A percentile compares a stretch with the other conserved stretches of the same genome.
Conservation (phyloP, 2,329 filamentous ascomycete genomes). For the Fusarium lateritium region DNA sequence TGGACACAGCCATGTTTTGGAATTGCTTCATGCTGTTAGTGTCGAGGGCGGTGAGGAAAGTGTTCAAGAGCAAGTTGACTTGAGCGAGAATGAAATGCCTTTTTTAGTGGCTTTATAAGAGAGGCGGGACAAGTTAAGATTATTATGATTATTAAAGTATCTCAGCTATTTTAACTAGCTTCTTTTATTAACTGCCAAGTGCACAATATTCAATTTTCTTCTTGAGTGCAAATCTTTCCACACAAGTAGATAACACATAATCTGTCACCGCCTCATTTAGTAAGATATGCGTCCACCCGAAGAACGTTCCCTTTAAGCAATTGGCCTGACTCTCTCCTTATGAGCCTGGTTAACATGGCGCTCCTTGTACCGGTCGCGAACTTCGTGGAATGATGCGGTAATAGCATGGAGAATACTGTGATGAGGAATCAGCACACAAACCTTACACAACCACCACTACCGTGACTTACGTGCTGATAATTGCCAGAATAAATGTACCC, state of each 20-base stretch:
- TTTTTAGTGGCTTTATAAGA: too few species aligned
- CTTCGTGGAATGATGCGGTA: conserved; percentile 29
- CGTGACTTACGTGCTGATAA: conserved; percentile 32
- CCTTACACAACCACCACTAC: background rate
- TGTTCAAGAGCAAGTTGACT: background rate
- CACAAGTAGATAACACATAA: too few species aligned
- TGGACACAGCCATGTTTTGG: background rate
- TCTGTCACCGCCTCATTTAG: too few species aligned
- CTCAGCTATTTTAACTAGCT: too few species aligned
- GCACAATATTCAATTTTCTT: too few species aligned
- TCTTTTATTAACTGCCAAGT: too few species aligned
- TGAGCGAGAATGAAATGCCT: background rate
- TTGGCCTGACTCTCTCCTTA: background rate
- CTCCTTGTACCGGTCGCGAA: conserved; percentile 8
- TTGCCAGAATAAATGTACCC: conserved; percentile 33
- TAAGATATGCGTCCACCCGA: too few species aligned
- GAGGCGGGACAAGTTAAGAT: too few species aligned
- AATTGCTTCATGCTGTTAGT: background rate
- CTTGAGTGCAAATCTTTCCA: too few species aligned
- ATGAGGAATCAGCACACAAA: background rate
- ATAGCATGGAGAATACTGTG: conserved; percentile 13
- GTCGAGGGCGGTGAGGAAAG: background rate
- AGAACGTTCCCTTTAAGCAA: too few species aligned
- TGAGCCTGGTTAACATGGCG: background rate
- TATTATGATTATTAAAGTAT: too few species aligned